Evolutionary conservation across 2,329 filamentous ascomycete species (phyloP), one percentile per base, ranked within the genome.

Genomic region (Penicillium brasilianum): DNA sequence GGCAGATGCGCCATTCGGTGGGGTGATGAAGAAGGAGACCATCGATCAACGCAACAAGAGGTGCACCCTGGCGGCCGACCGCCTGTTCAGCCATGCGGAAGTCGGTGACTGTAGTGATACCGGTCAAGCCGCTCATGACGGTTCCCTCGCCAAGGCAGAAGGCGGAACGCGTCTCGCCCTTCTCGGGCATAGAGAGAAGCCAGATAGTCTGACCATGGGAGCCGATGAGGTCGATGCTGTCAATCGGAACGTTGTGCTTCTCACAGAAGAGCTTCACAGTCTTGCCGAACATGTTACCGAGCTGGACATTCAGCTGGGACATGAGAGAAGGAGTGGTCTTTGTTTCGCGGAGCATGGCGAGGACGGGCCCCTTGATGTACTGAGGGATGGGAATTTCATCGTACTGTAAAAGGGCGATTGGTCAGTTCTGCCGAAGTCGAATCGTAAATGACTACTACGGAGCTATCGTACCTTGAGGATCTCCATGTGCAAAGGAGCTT

Each of bases 151-250:
- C 83, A 82, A 86, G 84, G 11, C 80, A 84, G 55, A 85, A 72
- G 16, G 82, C 80, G 34, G 80, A 81, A 50, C 76, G 77, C 37
- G 75, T 78, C 53, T 82, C 77, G 14, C 78, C 80, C 28, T 63
- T 55, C 55, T 81, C 77, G 0, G 83, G 82, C 82, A 85, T 84
- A 58, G 78, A 80, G 20, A 82, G 74, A 14, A 85, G 74, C 82
- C 82, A 86, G 64, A 84, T 84, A 25, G 84, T 86, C 72, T 86
- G 84, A 16, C 84, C 84, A 66, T 87, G 83, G 4, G 82, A 84
- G 30, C 84, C 83, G 53, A 87, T 79, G 36, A 78, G 78, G 66
- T 87, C 83, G 62, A 87, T 80, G 22, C 75, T 76, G 10, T 73
- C 70, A 16, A 81, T 69, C 16, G 77, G 62, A 44, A 85, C 71